These are phyloP conservation scores for Cerioporus squamosus DNA, from an alignment of 1,284 basidiomycete genomes.

Conservation along the genomic window DNA sequence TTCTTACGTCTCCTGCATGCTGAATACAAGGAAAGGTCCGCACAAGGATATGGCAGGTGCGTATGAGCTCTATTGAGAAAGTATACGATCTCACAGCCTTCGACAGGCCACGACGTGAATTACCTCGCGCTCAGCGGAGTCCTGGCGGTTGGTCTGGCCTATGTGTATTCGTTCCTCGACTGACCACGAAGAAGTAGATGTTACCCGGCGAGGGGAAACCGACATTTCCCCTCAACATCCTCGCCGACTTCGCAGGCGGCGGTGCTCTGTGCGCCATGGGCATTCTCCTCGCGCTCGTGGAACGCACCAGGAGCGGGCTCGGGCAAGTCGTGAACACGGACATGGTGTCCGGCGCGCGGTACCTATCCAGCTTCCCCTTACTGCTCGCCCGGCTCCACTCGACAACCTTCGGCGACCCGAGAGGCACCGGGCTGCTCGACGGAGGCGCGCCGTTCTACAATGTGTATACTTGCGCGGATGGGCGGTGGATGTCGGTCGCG, in stretches of 20 bases:
- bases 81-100: conserved; percentile 2
- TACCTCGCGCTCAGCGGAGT: conserved; percentile 85
- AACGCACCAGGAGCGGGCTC: conserved; percentile 61
- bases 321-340: conserved; percentile 82
- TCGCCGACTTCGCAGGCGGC: conserved; percentile 86
- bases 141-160: conserved; percentile 56
- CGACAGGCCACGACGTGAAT: conserved; percentile 80
- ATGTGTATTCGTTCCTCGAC: not conserved
- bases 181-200: conserved; percentile 47
- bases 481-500: conserved; percentile 77
- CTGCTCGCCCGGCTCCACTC: conserved; percentile 46
- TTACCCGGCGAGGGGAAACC: conserved; percentile 75
- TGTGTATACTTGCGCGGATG: conserved; percentile 75
- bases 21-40: conserved; percentile 45
- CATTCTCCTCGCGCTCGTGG: conserved; percentile 76
- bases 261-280: conserved; percentile 76
- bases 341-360: conserved; percentile 82
- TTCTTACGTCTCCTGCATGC: not conserved
- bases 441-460: conserved; percentile 83
- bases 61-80: conserved; percentile 16
- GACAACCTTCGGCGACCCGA: conserved; percentile 43
- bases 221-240: conserved; percentile 73
- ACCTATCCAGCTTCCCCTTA: conserved; percentile 74
- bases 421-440: conserved; percentile 71
- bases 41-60: conserved; percentile 73